A percentile compares a stretch with the other conserved stretches of the same genome.
Conservation (phyloP, 2,329 filamentous ascomycete species). For the Alternaria brassicicola region DNA sequence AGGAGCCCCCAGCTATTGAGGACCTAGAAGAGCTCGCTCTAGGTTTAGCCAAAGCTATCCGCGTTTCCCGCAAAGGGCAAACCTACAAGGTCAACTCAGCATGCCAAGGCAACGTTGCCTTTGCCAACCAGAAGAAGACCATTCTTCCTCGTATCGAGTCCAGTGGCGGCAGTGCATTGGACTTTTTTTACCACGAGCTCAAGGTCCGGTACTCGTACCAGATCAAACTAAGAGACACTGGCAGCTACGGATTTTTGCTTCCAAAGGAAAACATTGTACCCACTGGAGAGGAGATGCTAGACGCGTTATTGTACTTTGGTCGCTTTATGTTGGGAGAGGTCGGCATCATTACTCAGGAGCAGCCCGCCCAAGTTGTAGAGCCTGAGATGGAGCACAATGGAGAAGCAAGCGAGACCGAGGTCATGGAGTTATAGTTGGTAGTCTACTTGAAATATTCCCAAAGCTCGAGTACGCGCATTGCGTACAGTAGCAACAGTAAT, state of each 20-base stretch:
- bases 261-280: slow-evolving; percentile 87
- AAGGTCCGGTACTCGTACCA: slow-evolving; percentile 86
- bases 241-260: slow-evolving; percentile 90
- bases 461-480: background rate
- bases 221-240: slow-evolving; percentile 90
- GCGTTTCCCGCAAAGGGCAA: slow-evolving; percentile 74
- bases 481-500: background rate
- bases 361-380: background rate
- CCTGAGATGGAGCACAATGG: background rate
- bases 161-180: slow-evolving; percentile 83
- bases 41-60: slow-evolving; percentile 87
- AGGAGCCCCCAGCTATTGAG: slow-evolving; percentile 82
- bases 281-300: slow-evolving; percentile 84
- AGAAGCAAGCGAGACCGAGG: background rate
- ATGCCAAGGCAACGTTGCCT: slow-evolving; percentile 75
- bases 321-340: slow-evolving; percentile 69
- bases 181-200: slow-evolving; percentile 94
- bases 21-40: slow-evolving; percentile 89
- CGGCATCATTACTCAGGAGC: slow-evolving; percentile 28
- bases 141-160: slow-evolving; percentile 67
- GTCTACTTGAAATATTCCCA: background rate
- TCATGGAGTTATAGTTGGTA: slow-evolving; percentile 9
- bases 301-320: slow-evolving; percentile 82
- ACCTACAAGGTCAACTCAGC: slow-evolving; percentile 75
- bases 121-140: slow-evolving; percentile 40